phyloP scores from a whole-genome alignment of 306 rosid genomes.

The Cajanus cajan region DNA sequence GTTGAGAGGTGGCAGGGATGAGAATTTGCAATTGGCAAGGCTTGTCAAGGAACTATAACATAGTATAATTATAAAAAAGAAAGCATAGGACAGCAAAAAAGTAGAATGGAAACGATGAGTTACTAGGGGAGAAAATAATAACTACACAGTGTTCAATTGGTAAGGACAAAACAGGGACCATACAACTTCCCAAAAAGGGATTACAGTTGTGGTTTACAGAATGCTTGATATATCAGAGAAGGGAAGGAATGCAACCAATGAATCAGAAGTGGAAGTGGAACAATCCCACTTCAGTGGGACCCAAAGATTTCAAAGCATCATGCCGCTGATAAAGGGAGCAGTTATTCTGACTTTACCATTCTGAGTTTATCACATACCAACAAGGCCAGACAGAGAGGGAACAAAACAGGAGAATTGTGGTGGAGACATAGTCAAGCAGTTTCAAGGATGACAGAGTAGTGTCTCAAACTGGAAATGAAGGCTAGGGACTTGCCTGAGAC shows the following conservation, averaged over 20 bases:
- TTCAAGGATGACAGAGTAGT: neutral
- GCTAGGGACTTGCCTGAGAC: neutral
- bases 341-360: neutral
- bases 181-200: neutral
- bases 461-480: neutral
- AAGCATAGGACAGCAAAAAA: neutral
- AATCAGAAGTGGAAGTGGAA: neutral
- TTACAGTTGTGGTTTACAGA: neutral
- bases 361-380: neutral
- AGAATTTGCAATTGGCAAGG: neutral
- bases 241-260: neutral
- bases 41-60: neutral
- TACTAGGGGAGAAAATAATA: neutral
- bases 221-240: neutral
- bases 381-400: neutral
- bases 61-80: neutral
- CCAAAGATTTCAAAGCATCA: slow-evolving; percentile 1
- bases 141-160: neutral
- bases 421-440: neutral
- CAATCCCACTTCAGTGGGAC: neutral
- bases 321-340: neutral
- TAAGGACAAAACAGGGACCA: neutral
- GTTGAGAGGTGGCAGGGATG: neutral
- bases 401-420: neutral
- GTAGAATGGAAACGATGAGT: neutral